Conservation (phyloP, 352 stramenopile species). For the Globisporangium cystogenes region DNA sequence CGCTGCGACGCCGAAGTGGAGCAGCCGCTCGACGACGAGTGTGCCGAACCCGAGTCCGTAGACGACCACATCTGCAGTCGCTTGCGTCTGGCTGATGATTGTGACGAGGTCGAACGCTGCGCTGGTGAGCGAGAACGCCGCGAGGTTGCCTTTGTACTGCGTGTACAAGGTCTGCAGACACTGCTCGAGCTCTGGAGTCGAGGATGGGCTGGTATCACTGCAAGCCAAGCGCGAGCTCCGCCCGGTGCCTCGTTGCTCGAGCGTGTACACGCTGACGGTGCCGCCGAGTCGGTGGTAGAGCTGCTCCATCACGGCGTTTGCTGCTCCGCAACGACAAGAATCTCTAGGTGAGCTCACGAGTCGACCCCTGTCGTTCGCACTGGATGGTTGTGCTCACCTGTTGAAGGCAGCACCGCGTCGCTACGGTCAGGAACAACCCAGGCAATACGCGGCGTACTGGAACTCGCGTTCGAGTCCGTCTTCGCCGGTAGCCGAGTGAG, state of each 20-base stretch:
- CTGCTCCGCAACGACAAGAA: background rate
- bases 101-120: slow-evolving; percentile 47
- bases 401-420: slow-evolving; percentile 7
- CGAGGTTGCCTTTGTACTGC: slow-evolving; percentile 8
- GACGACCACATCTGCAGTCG: slow-evolving; percentile 32
- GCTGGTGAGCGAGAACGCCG: slow-evolving; percentile 61
- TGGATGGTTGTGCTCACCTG: background rate
- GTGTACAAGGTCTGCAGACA: background rate
- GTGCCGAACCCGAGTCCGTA: slow-evolving; percentile 68
- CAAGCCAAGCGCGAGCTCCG: slow-evolving; percentile 5
- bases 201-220: background rate
- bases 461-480: too few species aligned
- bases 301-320: slow-evolving; percentile 28
- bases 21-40: slow-evolving; percentile 44
- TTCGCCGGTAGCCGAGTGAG: slow-evolving; percentile 37
- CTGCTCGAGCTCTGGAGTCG: background rate
- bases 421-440: slow-evolving; percentile 38
- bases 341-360: background rate
- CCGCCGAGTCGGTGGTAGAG: slow-evolving; percentile 35
- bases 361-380: background rate
- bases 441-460: slow-evolving; percentile 6
- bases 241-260: slow-evolving; percentile 48
- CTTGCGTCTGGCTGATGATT: slow-evolving; percentile 40
- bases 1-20: slow-evolving; percentile 38
- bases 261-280: slow-evolving; percentile 41